Evolutionary conservation across 179 eudicot species (phyloP).

Genomic region (Corrigiola litoralis): DNA sequence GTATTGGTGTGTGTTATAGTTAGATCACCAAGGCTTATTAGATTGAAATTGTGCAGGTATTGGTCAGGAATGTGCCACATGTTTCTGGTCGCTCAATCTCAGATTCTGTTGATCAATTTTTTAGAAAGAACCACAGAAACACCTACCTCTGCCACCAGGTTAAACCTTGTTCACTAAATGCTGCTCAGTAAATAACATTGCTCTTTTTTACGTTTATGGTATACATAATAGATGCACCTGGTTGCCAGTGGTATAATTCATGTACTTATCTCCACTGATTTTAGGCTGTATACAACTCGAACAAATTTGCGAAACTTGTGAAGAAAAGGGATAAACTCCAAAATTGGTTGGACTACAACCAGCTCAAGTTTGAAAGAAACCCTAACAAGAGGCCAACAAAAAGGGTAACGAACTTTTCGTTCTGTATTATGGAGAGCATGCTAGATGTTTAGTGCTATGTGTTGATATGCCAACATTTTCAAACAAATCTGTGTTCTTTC

Average conservation of each 20-base stretch:
- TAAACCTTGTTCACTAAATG: not conserved
- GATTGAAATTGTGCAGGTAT: conserved; percentile 48
- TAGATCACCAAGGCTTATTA: not conserved
- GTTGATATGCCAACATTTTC: not conserved
- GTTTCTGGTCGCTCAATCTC: conserved; percentile 63
- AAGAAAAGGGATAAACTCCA: conserved; percentile 61
- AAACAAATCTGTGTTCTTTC: not conserved
- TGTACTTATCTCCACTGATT: conserved; percentile 1
- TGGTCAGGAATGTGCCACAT: conserved; percentile 80
- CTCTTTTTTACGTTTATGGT: conserved; percentile 4
- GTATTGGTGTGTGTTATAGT: not conserved
- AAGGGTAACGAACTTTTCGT: conserved; percentile 40
- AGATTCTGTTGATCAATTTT: conserved; percentile 72
- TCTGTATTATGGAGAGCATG: not conserved
- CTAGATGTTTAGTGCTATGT: not conserved
- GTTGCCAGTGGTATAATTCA: not conserved
- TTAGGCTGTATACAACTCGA: conserved; percentile 83
- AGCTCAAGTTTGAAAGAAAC: conserved; percentile 70
- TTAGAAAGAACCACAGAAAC: conserved; percentile 68
- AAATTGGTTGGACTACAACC: conserved; percentile 87
- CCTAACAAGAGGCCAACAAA: conserved; percentile 73
- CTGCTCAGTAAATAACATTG: too few relatives aligned
- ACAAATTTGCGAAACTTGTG: conserved; percentile 77
- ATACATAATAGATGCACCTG: not conserved
- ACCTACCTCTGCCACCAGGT: conserved; percentile 96